These are phyloP conservation scores for Oldenlandia corymbosa DNA, from an alignment of 257 asterid genomes.

Conservation along the genomic window DNA sequence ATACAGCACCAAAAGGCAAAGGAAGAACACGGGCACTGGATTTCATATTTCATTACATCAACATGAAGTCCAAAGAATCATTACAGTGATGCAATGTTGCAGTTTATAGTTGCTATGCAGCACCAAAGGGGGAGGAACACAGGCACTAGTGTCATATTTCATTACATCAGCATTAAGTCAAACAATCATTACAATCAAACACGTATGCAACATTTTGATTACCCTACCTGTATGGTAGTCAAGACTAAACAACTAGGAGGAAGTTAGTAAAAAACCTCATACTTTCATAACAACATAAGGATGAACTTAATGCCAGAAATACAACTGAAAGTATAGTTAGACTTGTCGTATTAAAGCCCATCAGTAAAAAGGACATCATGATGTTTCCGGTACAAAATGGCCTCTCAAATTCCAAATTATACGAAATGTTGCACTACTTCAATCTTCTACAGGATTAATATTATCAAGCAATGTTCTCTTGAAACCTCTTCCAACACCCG, in stretches of 20 bases:
- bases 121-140: not conserved
- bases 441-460: not conserved
- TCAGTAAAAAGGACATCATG: not conserved
- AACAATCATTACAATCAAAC: not conserved
- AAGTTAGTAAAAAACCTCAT: not conserved
- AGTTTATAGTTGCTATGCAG: not conserved
- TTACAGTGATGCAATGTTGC: not conserved
- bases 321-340: not conserved
- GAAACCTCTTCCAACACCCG: not conserved
- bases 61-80: no score
- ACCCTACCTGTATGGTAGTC: not conserved
- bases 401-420: not conserved
- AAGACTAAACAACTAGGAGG: not conserved
- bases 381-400: not conserved
- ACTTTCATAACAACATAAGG: not conserved
- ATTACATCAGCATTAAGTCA: not conserved
- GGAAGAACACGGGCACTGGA: no score
- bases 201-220: not conserved
- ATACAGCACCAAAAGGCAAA: no score
- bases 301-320: not conserved
- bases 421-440: not conserved
- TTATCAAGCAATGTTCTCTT: not conserved
- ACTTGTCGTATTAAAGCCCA: not conserved
- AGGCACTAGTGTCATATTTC: no score
- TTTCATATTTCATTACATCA: no score